phyloP scores from a whole-genome alignment of 306 rosid genomes.

The Quercus agrifolia region DNA sequence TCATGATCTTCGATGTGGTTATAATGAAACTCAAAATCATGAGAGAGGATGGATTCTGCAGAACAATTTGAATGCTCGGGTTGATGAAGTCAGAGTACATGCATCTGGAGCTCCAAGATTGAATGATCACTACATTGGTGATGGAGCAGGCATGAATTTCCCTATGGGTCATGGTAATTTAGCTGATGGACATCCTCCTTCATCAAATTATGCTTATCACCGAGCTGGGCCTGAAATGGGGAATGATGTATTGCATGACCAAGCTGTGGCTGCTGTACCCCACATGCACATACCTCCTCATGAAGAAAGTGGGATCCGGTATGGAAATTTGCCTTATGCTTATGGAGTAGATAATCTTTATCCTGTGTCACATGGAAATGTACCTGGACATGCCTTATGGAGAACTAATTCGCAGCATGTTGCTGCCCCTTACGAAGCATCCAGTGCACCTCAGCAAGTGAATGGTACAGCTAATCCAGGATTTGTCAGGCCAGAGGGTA shows the following conservation, averaged over 20 bases:
- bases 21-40: constrained; percentile 55
- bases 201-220: constrained; percentile 58
- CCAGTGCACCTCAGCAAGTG: constrained; percentile 43
- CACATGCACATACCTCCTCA: constrained; percentile 48
- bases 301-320: constrained; percentile 62
- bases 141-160: constrained; percentile 52
- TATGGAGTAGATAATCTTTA: constrained; percentile 67
- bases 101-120: constrained; percentile 57
- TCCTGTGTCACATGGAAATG: constrained; percentile 49
- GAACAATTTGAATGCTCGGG: constrained; percentile 49
- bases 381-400: constrained; percentile 57
- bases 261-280: constrained; percentile 48
- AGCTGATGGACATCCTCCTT: constrained; percentile 43
- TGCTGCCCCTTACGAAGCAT: constrained; percentile 59
- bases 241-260: constrained; percentile 62
- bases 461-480: constrained; percentile 65
- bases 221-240: constrained; percentile 60
- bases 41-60: constrained; percentile 72
- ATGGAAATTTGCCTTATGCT: constrained; percentile 54
- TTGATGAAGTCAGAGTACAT: constrained; percentile 55
- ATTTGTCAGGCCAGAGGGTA: constrained; percentile 57
- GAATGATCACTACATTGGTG: constrained; percentile 59
- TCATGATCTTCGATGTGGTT: constrained; percentile 50
- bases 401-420: constrained; percentile 55
- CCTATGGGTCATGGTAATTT: constrained; percentile 53